Conservation (phyloP, 2,329 filamentous ascomycete genomes). For the Trichothecium roseum region DNA sequence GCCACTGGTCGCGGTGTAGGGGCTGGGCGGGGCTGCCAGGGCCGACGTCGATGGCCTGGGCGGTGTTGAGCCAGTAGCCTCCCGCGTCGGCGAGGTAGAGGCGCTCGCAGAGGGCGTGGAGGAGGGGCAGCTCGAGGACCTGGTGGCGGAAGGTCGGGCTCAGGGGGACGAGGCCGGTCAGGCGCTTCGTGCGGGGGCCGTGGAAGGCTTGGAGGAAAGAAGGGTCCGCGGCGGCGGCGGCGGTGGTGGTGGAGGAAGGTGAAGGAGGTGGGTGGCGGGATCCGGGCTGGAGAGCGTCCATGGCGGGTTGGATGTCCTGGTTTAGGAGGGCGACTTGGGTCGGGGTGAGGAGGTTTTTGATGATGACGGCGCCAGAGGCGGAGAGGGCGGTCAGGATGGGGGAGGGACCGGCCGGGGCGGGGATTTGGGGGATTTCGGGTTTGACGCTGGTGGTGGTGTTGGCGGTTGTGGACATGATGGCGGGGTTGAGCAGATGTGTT, state of each 20-base stretch:
- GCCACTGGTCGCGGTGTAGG: slow-evolving; percentile 13
- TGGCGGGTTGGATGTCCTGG: slow-evolving; percentile 4
- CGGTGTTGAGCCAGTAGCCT: slow-evolving; percentile 17
- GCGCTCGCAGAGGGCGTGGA: no score
- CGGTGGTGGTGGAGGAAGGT: no score
- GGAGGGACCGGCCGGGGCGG: no score
- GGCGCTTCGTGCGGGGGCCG: slow-evolving; percentile 15
- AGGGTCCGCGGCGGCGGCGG: no score
- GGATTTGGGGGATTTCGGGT: no score
- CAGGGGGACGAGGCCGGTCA: slow-evolving; percentile 11
- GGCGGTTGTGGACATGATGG: no score
- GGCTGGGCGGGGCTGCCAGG: slow-evolving; percentile 13
- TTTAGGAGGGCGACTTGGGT: slow-evolving; percentile 5
- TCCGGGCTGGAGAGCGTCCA: slow-evolving; percentile 1
- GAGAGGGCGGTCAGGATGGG: no score
- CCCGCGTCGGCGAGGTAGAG: slow-evolving; percentile 14
- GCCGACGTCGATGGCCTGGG: slow-evolving; percentile 14
- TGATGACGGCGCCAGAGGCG: slow-evolving; percentile 11
- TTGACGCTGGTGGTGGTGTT: no score
- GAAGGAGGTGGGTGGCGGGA: no score
- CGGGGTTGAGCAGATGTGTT: no score
- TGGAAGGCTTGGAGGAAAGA: no score
- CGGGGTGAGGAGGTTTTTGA: slow-evolving; percentile 3
- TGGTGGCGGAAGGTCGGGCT: slow-evolving; percentile 16
- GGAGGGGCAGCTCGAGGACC: slow-evolving; percentile 15